Percentiles rank a stretch among this genome's conserved stretches.
Conservation (phyloP, 2,329 filamentous ascomycete species). For the Colletotrichum sp. region DNA sequence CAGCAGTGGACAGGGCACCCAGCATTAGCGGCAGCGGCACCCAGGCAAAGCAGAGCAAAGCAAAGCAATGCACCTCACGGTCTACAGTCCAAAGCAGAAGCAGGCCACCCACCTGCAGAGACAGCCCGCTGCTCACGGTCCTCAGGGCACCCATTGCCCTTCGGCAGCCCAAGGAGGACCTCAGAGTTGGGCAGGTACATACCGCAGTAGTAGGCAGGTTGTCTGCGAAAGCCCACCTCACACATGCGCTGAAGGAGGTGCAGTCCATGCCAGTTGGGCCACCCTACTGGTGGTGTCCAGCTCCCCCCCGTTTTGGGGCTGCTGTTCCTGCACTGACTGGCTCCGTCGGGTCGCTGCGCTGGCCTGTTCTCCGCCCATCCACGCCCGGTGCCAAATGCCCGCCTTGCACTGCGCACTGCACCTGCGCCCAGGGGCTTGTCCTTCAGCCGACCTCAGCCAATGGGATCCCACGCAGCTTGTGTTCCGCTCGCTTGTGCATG, state of each 20-base stretch:
- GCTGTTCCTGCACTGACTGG: conserved; percentile 19
- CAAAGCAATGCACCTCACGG: conserved; percentile 1
- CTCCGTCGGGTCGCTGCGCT: conserved; percentile 3
- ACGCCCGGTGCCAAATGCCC: neutral
- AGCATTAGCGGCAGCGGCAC: conserved; percentile 1
- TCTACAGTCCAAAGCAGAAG: neutral
- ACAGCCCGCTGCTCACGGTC: neutral
- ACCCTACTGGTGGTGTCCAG: neutral
- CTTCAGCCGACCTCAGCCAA: conserved; percentile 2
- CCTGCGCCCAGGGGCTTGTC: conserved; percentile 3
- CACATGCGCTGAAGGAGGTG: neutral
- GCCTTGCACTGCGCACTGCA: conserved; percentile 1
- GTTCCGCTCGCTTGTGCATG: conserved; percentile 6
- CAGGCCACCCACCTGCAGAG: neutral
- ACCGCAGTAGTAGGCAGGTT: no score
- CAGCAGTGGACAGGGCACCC: neutral
- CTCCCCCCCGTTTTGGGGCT: conserved; percentile 8
- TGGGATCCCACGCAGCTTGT: neutral
- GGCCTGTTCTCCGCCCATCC: conserved; percentile 12
- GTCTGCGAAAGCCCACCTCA: neutral
- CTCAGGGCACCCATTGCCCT: neutral
- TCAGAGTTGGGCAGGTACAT: neutral
- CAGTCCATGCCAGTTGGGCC: neutral
- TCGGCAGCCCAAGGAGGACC: neutral
- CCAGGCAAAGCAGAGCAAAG: neutral